A percentile compares a stretch with the other conserved stretches of the same genome.
Conservation (phyloP, 2,329 filamentous ascomycete genomes). For the Diaporthe citriasiana region DNA sequence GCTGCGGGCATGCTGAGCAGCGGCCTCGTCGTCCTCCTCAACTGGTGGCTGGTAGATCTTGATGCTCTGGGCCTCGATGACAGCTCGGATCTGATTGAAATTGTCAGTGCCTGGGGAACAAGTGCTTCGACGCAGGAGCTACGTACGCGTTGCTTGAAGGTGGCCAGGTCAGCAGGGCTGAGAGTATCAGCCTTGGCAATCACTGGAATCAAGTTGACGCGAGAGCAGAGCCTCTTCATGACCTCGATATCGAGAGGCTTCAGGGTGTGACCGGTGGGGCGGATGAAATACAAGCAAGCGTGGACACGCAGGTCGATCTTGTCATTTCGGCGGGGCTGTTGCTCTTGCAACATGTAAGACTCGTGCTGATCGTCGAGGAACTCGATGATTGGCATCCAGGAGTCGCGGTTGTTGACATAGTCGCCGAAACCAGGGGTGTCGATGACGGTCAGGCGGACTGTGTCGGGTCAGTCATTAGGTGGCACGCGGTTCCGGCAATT, state of each 20-base stretch:
- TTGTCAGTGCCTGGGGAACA: conserved; percentile 46
- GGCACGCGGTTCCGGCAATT: conserved; percentile 5
- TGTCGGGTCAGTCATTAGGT: conserved; percentile 47
- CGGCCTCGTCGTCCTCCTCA: conserved; percentile 98
- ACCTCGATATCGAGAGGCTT: conserved; percentile 99
- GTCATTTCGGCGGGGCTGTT: conserved; percentile 96
- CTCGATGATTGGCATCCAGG: conserved; percentile 99
- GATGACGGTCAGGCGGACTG: conserved; percentile 98
- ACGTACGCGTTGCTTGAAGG: conserved; percentile 92
- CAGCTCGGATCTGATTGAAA: conserved; percentile 81
- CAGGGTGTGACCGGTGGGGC: conserved; percentile 96
- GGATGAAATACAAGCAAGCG: conserved; percentile 98
- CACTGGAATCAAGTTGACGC: conserved; percentile 98
- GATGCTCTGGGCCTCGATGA: conserved; percentile 98
- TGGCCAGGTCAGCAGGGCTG: conserved; percentile 89
- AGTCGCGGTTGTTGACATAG: conserved; percentile 99
- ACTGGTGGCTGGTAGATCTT: conserved; percentile 99
- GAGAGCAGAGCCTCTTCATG: conserved; percentile 98
- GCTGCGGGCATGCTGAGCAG: conserved; percentile 92
- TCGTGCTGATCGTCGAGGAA: conserved; percentile 99
- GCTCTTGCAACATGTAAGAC: conserved; percentile 99
- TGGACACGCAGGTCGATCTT: conserved; percentile 99
- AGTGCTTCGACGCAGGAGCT: neutral
- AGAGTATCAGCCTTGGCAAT: conserved; percentile 99
- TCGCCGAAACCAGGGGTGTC: conserved; percentile 99